phyloP scores from a whole-genome alignment of 495 filamentous ascomycete genomes.

The Polyplosphaeria fusca region DNA sequence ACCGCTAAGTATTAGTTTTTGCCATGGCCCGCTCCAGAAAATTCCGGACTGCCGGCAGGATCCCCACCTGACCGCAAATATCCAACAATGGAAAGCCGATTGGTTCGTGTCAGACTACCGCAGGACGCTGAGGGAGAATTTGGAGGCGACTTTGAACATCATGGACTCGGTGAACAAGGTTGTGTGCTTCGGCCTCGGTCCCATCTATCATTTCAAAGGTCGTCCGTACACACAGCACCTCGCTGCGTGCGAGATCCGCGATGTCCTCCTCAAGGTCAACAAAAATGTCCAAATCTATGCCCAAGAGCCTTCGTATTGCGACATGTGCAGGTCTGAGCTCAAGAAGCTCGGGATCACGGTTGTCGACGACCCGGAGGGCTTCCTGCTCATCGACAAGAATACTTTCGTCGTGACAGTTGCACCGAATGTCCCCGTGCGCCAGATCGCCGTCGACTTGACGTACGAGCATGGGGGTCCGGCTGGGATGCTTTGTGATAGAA shows the following conservation, averaged over 20 bases:
- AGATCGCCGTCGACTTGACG: neutral
- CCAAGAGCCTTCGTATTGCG: neutral
- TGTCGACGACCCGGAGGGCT: neutral
- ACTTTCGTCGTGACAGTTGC: neutral
- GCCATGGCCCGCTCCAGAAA: no score
- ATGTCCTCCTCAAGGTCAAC: neutral
- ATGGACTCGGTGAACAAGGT: neutral
- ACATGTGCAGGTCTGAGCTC: neutral
- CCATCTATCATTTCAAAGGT: neutral
- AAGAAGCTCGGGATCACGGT: neutral
- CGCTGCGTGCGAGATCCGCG: neutral
- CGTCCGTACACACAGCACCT: neutral
- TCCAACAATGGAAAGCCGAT: no score
- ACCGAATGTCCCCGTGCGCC: neutral
- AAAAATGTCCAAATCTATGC: neutral
- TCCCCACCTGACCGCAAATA: no score
- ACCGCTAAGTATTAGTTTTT: no score
- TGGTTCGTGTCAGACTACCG: neutral
- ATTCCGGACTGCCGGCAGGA: no score
- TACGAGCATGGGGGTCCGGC: neutral
- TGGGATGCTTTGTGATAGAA: neutral
- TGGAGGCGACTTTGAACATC: neutral
- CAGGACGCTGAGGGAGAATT: neutral
- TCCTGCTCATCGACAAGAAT: neutral
- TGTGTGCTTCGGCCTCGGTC: neutral